These are phyloP conservation scores for Penicillium steckii DNA, from an alignment of 495 filamentous ascomycete genomes.

Conservation along the genomic window DNA sequence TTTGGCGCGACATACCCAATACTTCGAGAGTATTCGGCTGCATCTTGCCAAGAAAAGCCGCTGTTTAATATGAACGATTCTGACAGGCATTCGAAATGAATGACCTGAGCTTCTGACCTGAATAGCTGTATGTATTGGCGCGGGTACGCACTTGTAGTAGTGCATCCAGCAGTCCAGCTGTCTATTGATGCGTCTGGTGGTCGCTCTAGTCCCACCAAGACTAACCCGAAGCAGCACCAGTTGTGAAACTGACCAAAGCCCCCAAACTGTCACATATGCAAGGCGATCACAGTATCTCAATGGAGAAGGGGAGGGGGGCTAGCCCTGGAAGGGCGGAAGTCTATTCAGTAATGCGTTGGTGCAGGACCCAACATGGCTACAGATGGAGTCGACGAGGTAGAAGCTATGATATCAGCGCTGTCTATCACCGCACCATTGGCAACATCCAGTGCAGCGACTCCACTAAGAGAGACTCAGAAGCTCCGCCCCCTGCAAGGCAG, in stretches of 20 bases:
- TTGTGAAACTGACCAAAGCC: constrained; percentile 4
- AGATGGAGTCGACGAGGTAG: background rate
- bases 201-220: background rate
- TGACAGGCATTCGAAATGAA: background rate
- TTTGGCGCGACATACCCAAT: background rate
- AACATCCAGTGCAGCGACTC: constrained; percentile 11
- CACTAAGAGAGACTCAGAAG: constrained; percentile 20
- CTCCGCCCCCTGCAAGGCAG: constrained; percentile 22
- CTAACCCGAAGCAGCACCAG: background rate
- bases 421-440: background rate
- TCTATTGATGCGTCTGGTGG: background rate
- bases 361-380: background rate
- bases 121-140: background rate
- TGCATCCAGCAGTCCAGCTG: background rate
- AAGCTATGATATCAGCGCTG: constrained; percentile 19
- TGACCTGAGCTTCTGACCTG: background rate
- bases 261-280: constrained; percentile 14
- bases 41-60: background rate
- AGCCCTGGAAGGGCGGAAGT: constrained; percentile 7
- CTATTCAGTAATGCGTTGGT: constrained; percentile 2
- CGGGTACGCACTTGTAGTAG: background rate
- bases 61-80: background rate
- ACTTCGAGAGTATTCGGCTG: background rate
- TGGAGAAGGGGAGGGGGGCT: constrained; percentile 1
- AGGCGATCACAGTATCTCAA: constrained; percentile 10